Base-by-base conservation (phyloP, 768 basidiomycete species). In the Pleurotus platypus region DNA sequence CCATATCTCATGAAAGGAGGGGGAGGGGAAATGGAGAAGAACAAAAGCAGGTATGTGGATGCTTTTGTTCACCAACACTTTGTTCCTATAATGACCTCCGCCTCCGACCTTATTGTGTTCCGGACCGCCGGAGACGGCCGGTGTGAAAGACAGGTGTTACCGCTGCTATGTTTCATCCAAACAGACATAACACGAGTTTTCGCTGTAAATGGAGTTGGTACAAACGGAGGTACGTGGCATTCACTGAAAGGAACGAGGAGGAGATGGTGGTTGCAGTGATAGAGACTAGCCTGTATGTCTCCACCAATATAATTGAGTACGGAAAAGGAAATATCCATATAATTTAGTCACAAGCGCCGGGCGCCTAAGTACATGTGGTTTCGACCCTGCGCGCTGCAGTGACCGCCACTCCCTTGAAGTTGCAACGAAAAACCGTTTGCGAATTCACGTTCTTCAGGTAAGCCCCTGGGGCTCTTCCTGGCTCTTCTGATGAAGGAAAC, bases 1-100 rank as follows among this genome's bases (percentile, higher is more conserved):
- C 84, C 84, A 86, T 86, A 55, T 71, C 70, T 77, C 75, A 75
- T 73, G 62, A 66, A 66, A 69, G 66, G 30, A 35, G 9, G 30
- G 61, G 62, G 60, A 68, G 66, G 65, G 62, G 66, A 64, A 67
- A 64, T 61, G 60, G 66, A 62, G 62, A 64, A 66, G 55, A 47
- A 56, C 55, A 56, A 56, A 56, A 56, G 55, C 45, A 45, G 37
- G 51, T 40, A 42, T 26, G 26, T 50, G 37, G 39, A 26, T 42
- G 22, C 18, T 54, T 54, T 54, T 54, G 51, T 18, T 54, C 51
- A 39, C 38, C 51, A 40, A 22, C 37, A 54, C 51, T 54, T 54
- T 54, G 51, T 42, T 54, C 51, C 51, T 40, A 27, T 54, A 54
- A 54, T 39, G 51, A 40, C 51, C 38, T 50, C 51, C 51, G 51